These are phyloP conservation scores for Penicillium sp. DNA, from an alignment of 2,329 filamentous ascomycete species.

Conservation along the genomic window DNA sequence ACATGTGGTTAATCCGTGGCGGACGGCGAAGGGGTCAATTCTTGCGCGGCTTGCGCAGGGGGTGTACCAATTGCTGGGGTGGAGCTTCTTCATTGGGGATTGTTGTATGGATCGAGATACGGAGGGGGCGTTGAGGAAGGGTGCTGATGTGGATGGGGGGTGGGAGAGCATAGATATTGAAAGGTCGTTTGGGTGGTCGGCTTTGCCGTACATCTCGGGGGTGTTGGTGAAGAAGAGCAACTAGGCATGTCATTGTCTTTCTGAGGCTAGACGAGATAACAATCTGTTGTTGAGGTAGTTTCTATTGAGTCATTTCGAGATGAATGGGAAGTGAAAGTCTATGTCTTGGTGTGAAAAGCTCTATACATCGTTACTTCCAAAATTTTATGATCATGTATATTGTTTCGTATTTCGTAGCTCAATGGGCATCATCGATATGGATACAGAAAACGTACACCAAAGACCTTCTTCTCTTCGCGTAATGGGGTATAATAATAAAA, in stretches of 20 bases:
- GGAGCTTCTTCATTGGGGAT: constrained; percentile 57
- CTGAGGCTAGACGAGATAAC: too few species aligned
- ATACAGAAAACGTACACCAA: background rate
- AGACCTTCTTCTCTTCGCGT: background rate
- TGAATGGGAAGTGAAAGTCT: background rate
- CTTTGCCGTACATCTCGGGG: constrained; percentile 48
- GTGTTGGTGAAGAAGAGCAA: constrained; percentile 44
- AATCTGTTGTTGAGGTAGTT: background rate
- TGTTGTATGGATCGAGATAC: constrained; percentile 58
- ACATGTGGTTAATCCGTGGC: constrained; percentile 59
- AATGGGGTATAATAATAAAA: constrained; percentile 5
- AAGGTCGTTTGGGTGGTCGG: constrained; percentile 41
- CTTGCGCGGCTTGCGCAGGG: constrained; percentile 52
- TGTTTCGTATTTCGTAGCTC: background rate
- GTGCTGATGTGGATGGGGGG: constrained; percentile 46
- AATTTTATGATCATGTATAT: background rate
- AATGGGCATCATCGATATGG: constrained; percentile 24
- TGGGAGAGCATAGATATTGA: constrained; percentile 57
- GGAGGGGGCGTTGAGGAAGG: constrained; percentile 46
- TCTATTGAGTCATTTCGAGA: background rate
- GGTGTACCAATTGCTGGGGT: constrained; percentile 52
- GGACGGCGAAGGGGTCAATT: constrained; percentile 50
- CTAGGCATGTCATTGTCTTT: background rate
- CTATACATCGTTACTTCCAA: background rate
- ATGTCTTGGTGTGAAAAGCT: background rate